Base-by-base conservation (phyloP, 768 basidiomycete genomes). In the Asterophora lycoperdoides region DNA sequence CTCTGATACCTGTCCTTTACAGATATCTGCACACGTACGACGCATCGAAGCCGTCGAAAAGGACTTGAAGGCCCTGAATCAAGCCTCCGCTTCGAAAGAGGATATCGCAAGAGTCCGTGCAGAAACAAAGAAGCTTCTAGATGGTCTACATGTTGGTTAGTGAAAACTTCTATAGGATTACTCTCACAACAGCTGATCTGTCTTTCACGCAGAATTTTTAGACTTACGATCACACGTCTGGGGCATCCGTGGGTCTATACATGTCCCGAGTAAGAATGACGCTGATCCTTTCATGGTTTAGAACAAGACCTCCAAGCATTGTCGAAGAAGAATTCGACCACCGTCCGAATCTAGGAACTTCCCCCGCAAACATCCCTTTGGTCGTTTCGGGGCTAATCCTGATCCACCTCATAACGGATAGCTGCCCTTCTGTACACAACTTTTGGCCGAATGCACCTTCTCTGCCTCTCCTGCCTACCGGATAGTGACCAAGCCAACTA, bases 21-120 rank as follows among this genome's bases (percentile, higher is more conserved):
- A 92, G 89, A 82, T 92, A 49, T 85, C 89, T 10, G 79, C 83
- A n/a, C 89, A 92, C 61, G 81, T 93, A 3, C 72, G 82, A 53
- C 72, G 88, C 48, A 91, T 92, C 60, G 88, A 93, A 64, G 80
- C 84, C 3, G 89, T 94, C 2, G 93, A 96, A 68, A 91, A 91
- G 64, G 90, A 93, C 57, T 64, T 94, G 58, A 91, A 88, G 64
- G 82, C 84, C 0, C 62, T 96, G 19, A 72, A 77, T 6, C 79
- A 82, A 42, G 67, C 72, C 15, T 77, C 86, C 2, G 77, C 87
- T 7, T 76, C 76, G 26, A 93, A 91, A 66, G 92, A 93, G 35
- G 93, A 96, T 55, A 70, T 91, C 29, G 77, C 81, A 18, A 77
- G 80, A 49, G 68, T 91, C 7, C 73, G 93, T 51, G 78, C 79